A percentile compares a stretch with the other conserved stretches of the same genome.
phyloP scores from a whole-genome alignment of 495 filamentous ascomycete genomes.

The Pseudomonodictys pantanalensis region DNA sequence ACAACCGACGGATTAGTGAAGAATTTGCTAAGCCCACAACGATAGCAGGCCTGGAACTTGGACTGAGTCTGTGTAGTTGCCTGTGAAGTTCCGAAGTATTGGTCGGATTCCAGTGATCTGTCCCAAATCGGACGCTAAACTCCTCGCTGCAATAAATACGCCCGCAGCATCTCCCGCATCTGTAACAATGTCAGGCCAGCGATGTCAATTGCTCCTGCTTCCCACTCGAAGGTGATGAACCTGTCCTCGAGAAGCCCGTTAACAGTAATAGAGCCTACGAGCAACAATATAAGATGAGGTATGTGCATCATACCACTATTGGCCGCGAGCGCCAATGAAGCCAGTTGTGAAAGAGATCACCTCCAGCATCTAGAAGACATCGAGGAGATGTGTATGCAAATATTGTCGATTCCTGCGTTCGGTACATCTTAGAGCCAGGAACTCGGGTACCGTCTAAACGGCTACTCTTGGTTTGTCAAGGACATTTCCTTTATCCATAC shows the following conservation, averaged over 20 bases:
- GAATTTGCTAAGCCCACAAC: slow-evolving; percentile 15
- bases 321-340: no score
- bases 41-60: background rate
- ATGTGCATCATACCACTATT: no score
- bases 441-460: no score
- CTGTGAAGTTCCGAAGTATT: slow-evolving; percentile 4
- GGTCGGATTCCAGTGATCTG: slow-evolving; percentile 9
- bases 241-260: slow-evolving; percentile 10
- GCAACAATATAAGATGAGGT: no score
- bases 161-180: slow-evolving; percentile 6
- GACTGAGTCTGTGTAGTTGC: background rate
- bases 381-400: no score
- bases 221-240: slow-evolving; percentile 3
- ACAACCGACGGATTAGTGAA: background rate
- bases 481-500: no score
- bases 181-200: slow-evolving; percentile 3
- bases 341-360: no score
- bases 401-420: no score
- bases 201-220: slow-evolving; percentile 9
- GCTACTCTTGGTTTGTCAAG: no score
- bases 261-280: no score
- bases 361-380: no score
- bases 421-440: no score
- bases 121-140: slow-evolving; percentile 4
- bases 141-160: slow-evolving; percentile 10